Evolutionary conservation across 2,329 filamentous ascomycete genomes (phyloP).

Genomic region (Raffaelea arxii): DNA sequence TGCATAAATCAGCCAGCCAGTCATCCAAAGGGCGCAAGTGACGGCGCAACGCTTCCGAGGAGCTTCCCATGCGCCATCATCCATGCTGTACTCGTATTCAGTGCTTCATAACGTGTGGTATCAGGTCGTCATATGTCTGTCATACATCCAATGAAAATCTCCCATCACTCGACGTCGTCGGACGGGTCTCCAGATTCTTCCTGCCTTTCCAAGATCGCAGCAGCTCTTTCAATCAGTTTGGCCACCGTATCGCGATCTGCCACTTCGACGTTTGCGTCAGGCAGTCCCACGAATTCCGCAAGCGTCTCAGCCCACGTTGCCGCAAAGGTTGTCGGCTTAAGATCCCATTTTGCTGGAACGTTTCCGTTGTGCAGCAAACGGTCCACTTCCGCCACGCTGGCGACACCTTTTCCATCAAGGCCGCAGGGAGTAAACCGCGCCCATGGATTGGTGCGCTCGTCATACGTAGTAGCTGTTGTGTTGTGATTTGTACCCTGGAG

Average conservation of each 20-base stretch:
- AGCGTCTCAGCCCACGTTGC: conserved; percentile 10
- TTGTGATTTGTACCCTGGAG: not conserved
- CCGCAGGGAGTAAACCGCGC: conserved; percentile 82
- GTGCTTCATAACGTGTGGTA: too few relatives aligned
- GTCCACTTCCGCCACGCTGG: conserved; percentile 55
- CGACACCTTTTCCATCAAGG: conserved; percentile 66
- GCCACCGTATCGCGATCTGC: conserved; percentile 2
- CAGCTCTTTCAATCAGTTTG: conserved; percentile 5
- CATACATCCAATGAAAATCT: too few relatives aligned
- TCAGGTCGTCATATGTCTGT: too few relatives aligned
- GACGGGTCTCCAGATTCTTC: not conserved
- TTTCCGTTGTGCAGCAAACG: conserved; percentile 9
- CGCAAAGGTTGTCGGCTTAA: conserved; percentile 8
- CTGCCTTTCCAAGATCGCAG: not conserved
- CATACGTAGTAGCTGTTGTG: conserved; percentile 25
- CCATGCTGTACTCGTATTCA: too few relatives aligned
- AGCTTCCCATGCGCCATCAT: too few relatives aligned
- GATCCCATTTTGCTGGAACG: conserved; percentile 8
- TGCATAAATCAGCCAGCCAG: too few relatives aligned
- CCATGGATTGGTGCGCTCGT: conserved; percentile 40
- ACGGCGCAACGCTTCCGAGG: too few relatives aligned
- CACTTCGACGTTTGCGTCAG: conserved; percentile 6
- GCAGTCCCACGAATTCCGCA: conserved; percentile 8
- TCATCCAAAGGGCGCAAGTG: too few relatives aligned
- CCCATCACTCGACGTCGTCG: not conserved